Evolutionary conservation across 2,329 filamentous ascomycete species (phyloP).

Genomic region (Cucurbitaria berberidis): DNA sequence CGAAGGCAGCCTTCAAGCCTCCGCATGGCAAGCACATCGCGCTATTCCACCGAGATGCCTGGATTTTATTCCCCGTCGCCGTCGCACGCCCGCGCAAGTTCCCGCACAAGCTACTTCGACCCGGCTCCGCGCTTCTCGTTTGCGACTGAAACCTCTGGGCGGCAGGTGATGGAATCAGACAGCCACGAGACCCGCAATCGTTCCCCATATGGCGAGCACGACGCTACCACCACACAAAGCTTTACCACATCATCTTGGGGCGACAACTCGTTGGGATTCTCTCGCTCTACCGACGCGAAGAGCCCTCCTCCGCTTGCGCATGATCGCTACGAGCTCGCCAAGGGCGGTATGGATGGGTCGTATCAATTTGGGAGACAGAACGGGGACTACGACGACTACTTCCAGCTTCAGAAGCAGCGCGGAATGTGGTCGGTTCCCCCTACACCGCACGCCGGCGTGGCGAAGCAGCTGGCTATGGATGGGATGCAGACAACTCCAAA

Average conservation of each 20-base stretch:
- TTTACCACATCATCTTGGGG: conserved; percentile 27
- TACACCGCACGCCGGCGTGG: conserved; percentile 27
- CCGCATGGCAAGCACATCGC: conserved; percentile 31
- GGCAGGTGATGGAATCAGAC: conserved; percentile 38
- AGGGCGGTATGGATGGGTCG: conserved; percentile 57
- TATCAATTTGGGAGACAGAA: conserved; percentile 45
- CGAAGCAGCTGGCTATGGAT: conserved; percentile 16
- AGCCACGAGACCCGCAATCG: conserved; percentile 44
- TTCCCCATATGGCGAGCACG: conserved; percentile 22
- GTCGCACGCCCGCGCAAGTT: conserved; percentile 19
- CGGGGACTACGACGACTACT: conserved; percentile 53
- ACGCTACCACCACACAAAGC: conserved; percentile 19
- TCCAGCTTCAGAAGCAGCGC: conserved; percentile 44
- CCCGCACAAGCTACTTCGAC: conserved; percentile 26
- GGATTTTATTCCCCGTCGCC: conserved; percentile 31
- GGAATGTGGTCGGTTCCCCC: conserved; percentile 44
- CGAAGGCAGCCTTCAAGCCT: conserved; percentile 27
- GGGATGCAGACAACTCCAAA: conserved; percentile 25
- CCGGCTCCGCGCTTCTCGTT: conserved; percentile 31
- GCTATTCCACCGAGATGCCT: conserved; percentile 35
- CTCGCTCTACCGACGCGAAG: conserved; percentile 32
- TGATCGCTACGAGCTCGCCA: conserved; percentile 58
- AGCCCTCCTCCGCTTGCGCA: conserved; percentile 57
- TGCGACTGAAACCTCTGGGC: conserved; percentile 32
- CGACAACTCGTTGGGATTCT: conserved; percentile 20